phyloP scores from a whole-genome alignment of 345 rosid genomes.

The Eucalyptus microcorys region DNA sequence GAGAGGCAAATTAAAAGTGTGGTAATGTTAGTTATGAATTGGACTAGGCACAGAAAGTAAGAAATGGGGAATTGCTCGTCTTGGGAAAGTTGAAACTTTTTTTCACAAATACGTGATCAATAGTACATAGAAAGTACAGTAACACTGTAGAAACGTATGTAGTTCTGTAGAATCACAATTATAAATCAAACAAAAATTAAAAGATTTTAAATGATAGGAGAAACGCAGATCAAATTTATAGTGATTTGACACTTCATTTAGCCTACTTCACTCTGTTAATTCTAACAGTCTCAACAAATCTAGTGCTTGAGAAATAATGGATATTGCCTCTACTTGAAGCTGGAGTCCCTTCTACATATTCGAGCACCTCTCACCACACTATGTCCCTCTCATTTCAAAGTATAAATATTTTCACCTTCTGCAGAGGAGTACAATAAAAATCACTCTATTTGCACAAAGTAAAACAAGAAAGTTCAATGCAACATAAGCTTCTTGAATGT shows the following conservation, averaged over 20 bases:
- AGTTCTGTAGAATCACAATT: background rate
- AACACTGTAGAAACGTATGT: background rate
- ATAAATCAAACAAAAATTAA: background rate
- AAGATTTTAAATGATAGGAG: background rate
- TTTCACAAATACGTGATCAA: background rate
- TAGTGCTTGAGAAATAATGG: background rate
- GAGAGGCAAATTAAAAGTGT: background rate
- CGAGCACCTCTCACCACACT: background rate
- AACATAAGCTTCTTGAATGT: background rate
- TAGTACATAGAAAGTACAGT: background rate
- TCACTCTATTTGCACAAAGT: background rate
- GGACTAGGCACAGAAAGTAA: background rate
- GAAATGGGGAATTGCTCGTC: background rate
- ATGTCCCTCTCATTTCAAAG: background rate
- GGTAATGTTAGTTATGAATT: background rate
- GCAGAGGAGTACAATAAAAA: background rate
- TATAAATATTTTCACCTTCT: no score
- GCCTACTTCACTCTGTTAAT: background rate
- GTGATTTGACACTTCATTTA: background rate
- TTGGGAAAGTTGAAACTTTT: background rate
- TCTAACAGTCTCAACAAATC: background rate
- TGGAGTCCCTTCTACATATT: background rate
- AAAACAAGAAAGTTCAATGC: background rate
- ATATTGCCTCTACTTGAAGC: background rate
- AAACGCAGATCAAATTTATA: fast-evolving